Conservation (phyloP, 768 basidiomycete genomes). For the Pisolithus sp. region DNA sequence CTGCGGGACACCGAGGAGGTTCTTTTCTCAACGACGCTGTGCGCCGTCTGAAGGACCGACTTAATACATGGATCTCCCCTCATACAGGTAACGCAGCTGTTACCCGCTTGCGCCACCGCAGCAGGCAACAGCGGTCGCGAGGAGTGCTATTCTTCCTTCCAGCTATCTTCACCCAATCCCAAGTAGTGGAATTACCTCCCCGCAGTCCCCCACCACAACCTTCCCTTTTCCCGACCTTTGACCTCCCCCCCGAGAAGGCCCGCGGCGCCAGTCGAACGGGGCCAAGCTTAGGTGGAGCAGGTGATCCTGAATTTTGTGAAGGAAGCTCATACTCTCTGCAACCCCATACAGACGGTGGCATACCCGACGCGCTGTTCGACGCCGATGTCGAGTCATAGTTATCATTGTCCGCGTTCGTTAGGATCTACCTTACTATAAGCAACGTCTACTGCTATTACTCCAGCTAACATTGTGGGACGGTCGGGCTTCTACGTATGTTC, state of each 20-base stretch:
- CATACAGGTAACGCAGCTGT: conserved; percentile 29
- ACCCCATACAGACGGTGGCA: conserved; percentile 17
- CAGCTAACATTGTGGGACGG: conserved; percentile 22
- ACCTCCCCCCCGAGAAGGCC: conserved; percentile 41
- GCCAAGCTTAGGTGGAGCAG: conserved; percentile 13
- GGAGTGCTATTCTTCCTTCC: conserved; percentile 79
- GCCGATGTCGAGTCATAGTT: conserved; percentile 17
- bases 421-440: conserved; percentile 19
- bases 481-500: not conserved
- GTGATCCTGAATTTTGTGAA: conserved; percentile 17
- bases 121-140: conserved; percentile 43
- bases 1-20: conserved; percentile 32
- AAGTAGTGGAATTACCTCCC: conserved; percentile 23
- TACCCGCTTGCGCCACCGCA: conserved; percentile 44
- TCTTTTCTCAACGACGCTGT: conserved; percentile 47
- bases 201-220: conserved; percentile 28
- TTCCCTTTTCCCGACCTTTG: conserved; percentile 3
- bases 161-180: conserved; percentile 59
- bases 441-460: conserved; percentile 23
- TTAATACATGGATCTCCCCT: conserved; percentile 39
- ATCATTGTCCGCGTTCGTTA: conserved; percentile 13
- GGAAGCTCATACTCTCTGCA: conserved; percentile 26
- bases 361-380: conserved; percentile 21
- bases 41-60: conserved; percentile 51
- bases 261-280: conserved; percentile 33